A percentile compares a stretch with the other conserved stretches of the same genome.
phyloP scores from a whole-genome alignment of 192 early-diverging fungal genomes.

The Lunasporangiospora selenospora region DNA sequence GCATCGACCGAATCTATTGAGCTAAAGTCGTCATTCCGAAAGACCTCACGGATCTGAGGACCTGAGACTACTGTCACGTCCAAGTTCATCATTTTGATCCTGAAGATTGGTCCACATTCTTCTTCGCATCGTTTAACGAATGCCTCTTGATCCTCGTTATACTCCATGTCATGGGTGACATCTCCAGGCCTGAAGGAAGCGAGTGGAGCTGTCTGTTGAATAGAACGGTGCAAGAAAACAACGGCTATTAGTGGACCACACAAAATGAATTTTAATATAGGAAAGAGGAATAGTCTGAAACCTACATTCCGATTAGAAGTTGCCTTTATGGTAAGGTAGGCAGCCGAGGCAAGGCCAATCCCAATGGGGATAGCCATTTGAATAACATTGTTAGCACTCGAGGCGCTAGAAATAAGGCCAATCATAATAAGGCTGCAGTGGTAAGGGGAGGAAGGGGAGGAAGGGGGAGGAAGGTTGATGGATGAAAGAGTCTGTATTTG shows the following conservation, averaged over 20 bases:
- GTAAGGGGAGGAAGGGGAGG: no score
- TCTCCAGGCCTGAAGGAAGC: slow-evolving; percentile 21
- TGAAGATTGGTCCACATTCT: slow-evolving; percentile 39
- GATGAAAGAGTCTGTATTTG: no score
- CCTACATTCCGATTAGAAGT: neutral
- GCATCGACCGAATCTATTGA: slow-evolving; percentile 17
- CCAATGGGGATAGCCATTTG: slow-evolving; percentile 23
- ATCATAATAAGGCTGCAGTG: no score
- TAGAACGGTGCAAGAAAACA: neutral
- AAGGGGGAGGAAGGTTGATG: no score
- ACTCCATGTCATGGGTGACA: slow-evolving; percentile 20
- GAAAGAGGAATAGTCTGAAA: neutral
- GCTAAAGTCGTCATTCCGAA: slow-evolving; percentile 42
- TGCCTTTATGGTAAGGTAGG: slow-evolving; percentile 15
- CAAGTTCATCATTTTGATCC: slow-evolving; percentile 7
- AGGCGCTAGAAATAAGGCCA: slow-evolving; percentile 16
- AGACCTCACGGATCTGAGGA: slow-evolving; percentile 35
- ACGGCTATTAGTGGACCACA: no score
- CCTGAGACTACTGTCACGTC: slow-evolving; percentile 32
- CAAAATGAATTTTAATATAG: neutral
- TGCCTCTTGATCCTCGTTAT: slow-evolving; percentile 1
- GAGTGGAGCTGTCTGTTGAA: slow-evolving; percentile 17
- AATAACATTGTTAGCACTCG: slow-evolving; percentile 9
- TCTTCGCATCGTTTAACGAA: slow-evolving; percentile 14
- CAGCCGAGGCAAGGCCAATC: slow-evolving; percentile 32